Conservation (phyloP, 257 asterid species). For the Forsythia suspensa region DNA sequence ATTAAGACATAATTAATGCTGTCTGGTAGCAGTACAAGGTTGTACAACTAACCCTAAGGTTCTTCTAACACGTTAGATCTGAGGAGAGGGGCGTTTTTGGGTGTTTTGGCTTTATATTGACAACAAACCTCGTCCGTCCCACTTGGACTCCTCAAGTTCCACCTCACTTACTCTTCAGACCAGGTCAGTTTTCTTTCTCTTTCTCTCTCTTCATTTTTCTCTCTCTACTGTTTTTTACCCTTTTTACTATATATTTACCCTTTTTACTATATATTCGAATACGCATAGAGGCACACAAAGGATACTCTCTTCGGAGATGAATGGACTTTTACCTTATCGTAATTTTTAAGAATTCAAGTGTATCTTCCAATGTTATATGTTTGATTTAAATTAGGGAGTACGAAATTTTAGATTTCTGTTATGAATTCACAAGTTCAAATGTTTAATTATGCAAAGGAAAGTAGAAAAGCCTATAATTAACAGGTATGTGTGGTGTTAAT, state of each 20-base stretch:
- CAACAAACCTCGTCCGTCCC: constrained; percentile 14
- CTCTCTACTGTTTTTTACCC: constrained; percentile 7
- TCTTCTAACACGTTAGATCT: constrained; percentile 27
- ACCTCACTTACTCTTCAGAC: constrained; percentile 36
- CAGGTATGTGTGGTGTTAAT: neutral
- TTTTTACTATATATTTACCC: neutral
- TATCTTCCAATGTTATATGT: neutral
- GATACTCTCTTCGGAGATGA: neutral
- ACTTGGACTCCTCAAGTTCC: constrained; percentile 41
- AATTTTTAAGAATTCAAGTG: neutral
- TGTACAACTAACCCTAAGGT: constrained; percentile 9
- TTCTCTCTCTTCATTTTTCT: constrained; percentile 16
- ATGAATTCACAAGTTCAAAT: neutral
- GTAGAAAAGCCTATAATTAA: neutral
- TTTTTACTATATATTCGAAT: neutral
- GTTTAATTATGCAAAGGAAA: neutral
- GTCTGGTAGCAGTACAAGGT: neutral
- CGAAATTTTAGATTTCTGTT: neutral
- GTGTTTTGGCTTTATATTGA: constrained; percentile 11
- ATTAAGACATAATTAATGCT: neutral
- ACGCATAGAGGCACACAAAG: neutral
- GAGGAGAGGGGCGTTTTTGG: constrained; percentile 6
- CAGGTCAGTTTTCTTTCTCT: constrained; percentile 34
- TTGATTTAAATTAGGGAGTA: neutral
- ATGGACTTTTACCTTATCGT: constrained; percentile 1